Conservation (phyloP, 2,329 filamentous ascomycete genomes). For the Diaporthe capsici region DNA sequence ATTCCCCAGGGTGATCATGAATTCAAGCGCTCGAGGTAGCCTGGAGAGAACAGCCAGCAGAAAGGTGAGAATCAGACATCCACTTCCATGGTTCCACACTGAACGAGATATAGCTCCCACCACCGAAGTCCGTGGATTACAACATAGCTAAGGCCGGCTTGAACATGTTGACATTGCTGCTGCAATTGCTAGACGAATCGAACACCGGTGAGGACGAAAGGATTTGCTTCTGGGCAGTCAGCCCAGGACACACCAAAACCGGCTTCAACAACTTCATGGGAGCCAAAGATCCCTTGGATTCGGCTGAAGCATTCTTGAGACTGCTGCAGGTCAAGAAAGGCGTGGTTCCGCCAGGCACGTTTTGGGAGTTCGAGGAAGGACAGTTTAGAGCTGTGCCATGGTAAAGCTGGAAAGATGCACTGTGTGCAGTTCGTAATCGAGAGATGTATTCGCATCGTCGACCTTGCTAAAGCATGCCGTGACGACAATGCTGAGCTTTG, state of each 20-base stretch:
- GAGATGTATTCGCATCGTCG: constrained; percentile 33
- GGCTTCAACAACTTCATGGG: constrained; percentile 43
- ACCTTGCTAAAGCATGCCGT: neutral
- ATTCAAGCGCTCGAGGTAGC: constrained; percentile 42
- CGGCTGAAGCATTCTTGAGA: constrained; percentile 41
- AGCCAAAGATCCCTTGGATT: constrained; percentile 41
- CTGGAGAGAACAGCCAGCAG: constrained; percentile 41
- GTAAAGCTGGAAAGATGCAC: constrained; percentile 5
- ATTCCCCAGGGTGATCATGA: constrained; percentile 43
- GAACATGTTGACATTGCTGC: constrained; percentile 44
- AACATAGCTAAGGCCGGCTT: constrained; percentile 43
- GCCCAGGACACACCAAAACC: constrained; percentile 43
- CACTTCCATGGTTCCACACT: neutral
- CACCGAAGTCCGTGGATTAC: constrained; percentile 36
- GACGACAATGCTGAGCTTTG: neutral
- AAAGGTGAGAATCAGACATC: constrained; percentile 26
- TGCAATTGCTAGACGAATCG: constrained; percentile 40
- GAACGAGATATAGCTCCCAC: constrained; percentile 18
- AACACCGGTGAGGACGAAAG: neutral
- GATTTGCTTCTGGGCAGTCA: constrained; percentile 44
- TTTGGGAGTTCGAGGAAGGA: constrained; percentile 43
- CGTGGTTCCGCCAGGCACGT: constrained; percentile 42
- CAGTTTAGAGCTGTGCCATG: constrained; percentile 42
- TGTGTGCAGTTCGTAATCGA: neutral
- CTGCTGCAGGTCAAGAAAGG: constrained; percentile 38